Evolutionary conservation across 2,329 filamentous ascomycete species (phyloP), one percentile per base, ranked within the genome.

Genomic region (Trichoderma sp.): DNA sequence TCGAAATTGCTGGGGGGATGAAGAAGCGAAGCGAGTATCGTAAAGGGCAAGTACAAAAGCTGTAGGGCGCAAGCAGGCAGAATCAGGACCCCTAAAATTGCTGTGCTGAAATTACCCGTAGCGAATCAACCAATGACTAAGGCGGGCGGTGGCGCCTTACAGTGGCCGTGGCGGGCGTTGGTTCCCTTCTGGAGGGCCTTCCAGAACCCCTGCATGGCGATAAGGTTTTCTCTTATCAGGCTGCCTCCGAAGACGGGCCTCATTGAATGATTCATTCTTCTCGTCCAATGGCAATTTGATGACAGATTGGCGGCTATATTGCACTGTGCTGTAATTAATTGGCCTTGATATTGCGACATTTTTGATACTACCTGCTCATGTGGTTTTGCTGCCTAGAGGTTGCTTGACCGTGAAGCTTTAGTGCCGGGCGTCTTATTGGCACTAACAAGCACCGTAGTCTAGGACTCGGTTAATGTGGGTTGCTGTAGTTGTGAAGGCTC

Each of bases 71-170:
- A 13, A 32, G 63, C 43, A 66, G 63, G 47, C 47, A 66, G 47
- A 57, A 59, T 47, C 13, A n/a, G 55, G 39, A 43, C 39, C 39
- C 39, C 39, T 43, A 43, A 43, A 36, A 15, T 36, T 43, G 39
- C 39, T 4, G 17, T n/a, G 39, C 39, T 43, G 17, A 17, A 43
- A 43, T 15, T 58, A 28, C 17, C 17, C 17, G 43, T 50, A 50
- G n/a, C 43, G 43, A 20, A 50, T 50, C 43, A 20, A 2, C 20
- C n/a, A 53, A 59, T 58, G 5, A 68, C 55, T 34, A 61, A 69
- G 20, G n/a, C 26, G 9, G 66, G 66, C 66, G 66, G 66, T 68
- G 66, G 66, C 64, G 50, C 66, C 39, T 34, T 12, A 20, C 55
- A 68, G 57, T 30, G 43, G 57, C 55, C 65, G 23, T 36, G 12